Evolutionary conservation across 208 protist species (phyloP).

Genomic region (Polymyxa betae): DNA sequence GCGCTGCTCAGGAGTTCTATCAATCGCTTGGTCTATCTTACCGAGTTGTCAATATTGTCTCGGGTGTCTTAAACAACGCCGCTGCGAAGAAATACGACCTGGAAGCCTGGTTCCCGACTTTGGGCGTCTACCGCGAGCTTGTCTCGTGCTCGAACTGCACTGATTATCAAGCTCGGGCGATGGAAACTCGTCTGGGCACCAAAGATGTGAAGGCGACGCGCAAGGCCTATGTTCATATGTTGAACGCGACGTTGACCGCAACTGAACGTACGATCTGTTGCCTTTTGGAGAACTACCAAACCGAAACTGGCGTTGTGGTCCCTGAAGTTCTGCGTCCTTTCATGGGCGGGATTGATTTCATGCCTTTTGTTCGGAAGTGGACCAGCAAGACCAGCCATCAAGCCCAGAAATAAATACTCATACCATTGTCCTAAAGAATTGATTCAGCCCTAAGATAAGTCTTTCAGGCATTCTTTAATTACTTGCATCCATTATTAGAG

Average conservation of each 20-base stretch:
- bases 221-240: conserved; percentile 99
- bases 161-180: conserved; percentile 87
- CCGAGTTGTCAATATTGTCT: conserved; percentile 85
- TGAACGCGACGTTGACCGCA: conserved; percentile 93
- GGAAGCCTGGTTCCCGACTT: conserved; percentile 98
- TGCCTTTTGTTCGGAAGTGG: conserved; percentile 59
- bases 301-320: conserved; percentile 74
- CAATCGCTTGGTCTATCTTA: conserved; percentile 81
- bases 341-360: conserved; percentile 54
- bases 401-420: neutral
- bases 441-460: too few relatives aligned
- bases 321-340: conserved; percentile 73
- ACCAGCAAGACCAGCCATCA: neutral
- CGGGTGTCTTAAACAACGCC: conserved; percentile 95
- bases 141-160: conserved; percentile 99
- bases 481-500: too few relatives aligned
- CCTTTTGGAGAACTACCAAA: conserved; percentile 99
- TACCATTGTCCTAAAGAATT: too few relatives aligned
- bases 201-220: conserved; percentile 65
- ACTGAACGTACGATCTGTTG: conserved; percentile 98
- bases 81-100: conserved; percentile 99
- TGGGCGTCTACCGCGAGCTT: conserved; percentile 90
- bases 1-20: conserved; percentile 81
- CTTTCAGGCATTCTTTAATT: too few relatives aligned
- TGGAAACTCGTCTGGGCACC: conserved; percentile 52